Evolutionary conservation across 495 filamentous ascomycete species (phyloP), one percentile per base, ranked within the genome.

Genomic region (Thermothielavioides terrestris): DNA sequence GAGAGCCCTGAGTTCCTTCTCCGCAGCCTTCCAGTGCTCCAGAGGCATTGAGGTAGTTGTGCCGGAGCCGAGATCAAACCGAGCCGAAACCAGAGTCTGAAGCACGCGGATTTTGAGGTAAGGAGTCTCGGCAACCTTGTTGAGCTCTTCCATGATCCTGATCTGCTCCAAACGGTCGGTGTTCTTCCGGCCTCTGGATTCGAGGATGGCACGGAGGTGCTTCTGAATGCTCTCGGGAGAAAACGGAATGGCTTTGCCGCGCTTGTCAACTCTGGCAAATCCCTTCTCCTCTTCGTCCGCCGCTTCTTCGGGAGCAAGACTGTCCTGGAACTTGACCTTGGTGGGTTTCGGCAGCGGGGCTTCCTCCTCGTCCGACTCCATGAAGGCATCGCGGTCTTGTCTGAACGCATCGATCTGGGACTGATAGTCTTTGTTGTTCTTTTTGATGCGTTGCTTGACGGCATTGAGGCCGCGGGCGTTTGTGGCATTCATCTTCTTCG

Each of bases 161-260:
- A 99, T 96, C 71, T 97, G 92, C 70, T 97, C 92, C 30, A 78
- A 64, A 35, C 89, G 83, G 64, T 99, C 92, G 52, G 94, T 96
- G 71, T 96, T 97, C 81, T 97, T 99, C 77, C 94, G 89, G 65
- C 92, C 92, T 68, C 92, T 78, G 21, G 91, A 89, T 73, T 97
- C 92, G 52, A 97, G 77, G 59, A 99, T 96, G 35, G 83, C 78
- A 34, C 88, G 80, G 30, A 99, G 80, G 68, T 96, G 88, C 76
- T 97, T 97, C 65, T 97, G 82, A 59, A 99, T 99, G 68, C 89
- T 94, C 74, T 99, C 92, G 6, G 92, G 85, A 28, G 92, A 97
- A 66, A 91, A 96, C 57, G 83, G 80, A 35, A 95, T 73, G 35
- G 84, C 82, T 62, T 85, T 87, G 42, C 92, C 94, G 60, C 88